phyloP scores from a whole-genome alignment of 495 filamentous ascomycete species.

The Lophium mytilinum region DNA sequence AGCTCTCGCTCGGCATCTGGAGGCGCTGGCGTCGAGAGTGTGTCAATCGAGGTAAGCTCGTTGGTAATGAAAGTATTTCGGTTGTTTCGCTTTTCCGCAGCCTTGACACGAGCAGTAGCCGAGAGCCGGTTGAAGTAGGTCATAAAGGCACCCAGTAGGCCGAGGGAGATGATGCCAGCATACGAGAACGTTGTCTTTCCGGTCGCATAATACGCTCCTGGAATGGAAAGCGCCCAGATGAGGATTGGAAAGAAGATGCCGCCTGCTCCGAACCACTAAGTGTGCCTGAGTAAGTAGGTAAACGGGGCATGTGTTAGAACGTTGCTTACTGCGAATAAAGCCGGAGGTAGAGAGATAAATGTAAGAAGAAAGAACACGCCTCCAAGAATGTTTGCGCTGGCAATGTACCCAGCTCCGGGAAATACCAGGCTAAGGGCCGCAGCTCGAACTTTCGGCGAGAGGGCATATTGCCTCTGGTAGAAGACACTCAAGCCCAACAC shows the following conservation, averaged over 20 bases:
- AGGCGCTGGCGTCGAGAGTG: background rate
- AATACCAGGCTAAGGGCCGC: background rate
- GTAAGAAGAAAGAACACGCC: background rate
- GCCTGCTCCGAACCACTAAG: background rate
- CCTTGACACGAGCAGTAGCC: background rate
- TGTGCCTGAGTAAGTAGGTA: background rate
- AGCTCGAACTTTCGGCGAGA: background rate
- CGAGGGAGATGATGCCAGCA: background rate
- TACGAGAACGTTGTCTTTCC: background rate
- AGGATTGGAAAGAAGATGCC: background rate
- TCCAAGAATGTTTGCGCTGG: background rate
- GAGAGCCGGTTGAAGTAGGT: background rate
- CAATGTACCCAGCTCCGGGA: background rate
- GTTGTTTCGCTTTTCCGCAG: background rate
- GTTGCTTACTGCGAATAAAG: background rate
- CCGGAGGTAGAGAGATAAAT: background rate
- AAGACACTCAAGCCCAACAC: background rate
- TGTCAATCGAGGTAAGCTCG: background rate
- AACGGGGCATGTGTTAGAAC: too few species aligned
- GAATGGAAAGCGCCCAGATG: background rate
- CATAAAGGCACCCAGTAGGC: background rate
- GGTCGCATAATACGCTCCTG: background rate
- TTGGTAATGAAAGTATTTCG: background rate
- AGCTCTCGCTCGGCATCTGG: constrained; percentile 33
- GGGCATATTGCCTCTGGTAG: background rate